Evolutionary conservation across 129 eudicot species (phyloP), one percentile per base, ranked within the genome.

Genomic region (Calendula officinalis): DNA sequence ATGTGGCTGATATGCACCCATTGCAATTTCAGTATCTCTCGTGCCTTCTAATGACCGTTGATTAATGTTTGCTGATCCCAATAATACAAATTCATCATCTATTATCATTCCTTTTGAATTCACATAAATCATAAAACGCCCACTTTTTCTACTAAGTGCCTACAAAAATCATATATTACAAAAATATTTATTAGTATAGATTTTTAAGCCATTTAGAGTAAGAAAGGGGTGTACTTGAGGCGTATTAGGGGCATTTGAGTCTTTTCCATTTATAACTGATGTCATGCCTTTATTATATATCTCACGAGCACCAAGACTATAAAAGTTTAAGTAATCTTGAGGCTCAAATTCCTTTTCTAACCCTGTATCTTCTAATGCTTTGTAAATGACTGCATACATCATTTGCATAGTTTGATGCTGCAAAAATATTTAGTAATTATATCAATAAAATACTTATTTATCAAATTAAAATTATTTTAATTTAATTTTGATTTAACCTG

Each of bases 371-470:
- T 15, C 55, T 49, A 49, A 49, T 16, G 55, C 55, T 10, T 49
- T 49, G 60, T 55, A 11, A 10, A 55, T 55, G 61, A 56, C 17
- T 56, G 12, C 61, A 56, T 56, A 34, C 61, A 56, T 56, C 61
- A 56, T 56, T 36, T 56, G 43, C 61, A 56, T 56, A 56, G 61
- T 56, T 33, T 56, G 39, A 34, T 56, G 16, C 61, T 56, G 61
- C 43, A 12, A 56, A 56, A 32, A 34, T 8, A 34, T 33, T 4
- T 22, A 55, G 22, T 55, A 9, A 55, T 5, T 12, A 33, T 55
- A 55, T 55, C 6, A 54, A 54, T 54, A 14, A 54, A 53, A 54
- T 54, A 54, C 0, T 4, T n/a, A 22, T 22, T 22, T 22, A 22
- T 0, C 2, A 22, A 22, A 22, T 22, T 22, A 22, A 0, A 22